Percentiles rank a stretch among this genome's conserved stretches.
phyloP scores from a whole-genome alignment of 495 filamentous ascomycete genomes.

The Aspergillus saccharolyticus region DNA sequence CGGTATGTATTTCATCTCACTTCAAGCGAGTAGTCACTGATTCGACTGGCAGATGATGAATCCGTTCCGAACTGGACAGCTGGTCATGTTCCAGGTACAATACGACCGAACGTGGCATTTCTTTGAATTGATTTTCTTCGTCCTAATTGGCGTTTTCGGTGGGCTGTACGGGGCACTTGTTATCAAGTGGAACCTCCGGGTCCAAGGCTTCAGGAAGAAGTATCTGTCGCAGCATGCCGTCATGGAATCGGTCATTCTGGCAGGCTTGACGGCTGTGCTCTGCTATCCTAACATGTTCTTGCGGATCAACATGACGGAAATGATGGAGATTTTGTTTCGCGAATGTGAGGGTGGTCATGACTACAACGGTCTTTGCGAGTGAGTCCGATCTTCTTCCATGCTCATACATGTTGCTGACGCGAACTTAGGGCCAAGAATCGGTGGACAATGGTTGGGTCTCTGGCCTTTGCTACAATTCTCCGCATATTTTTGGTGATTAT shows the following conservation, averaged over 20 bases:
- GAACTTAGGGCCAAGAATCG: constrained; percentile 51
- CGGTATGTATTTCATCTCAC: constrained; percentile 42
- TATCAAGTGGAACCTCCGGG: constrained; percentile 95
- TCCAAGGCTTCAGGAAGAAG: constrained; percentile 90
- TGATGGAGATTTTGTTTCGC: constrained; percentile 94
- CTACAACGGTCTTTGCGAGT: constrained; percentile 89
- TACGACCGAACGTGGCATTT: constrained; percentile 98
- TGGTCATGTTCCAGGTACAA: constrained; percentile 98
- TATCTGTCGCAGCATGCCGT: constrained; percentile 82
- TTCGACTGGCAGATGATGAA: constrained; percentile 65
- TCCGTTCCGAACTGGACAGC: constrained; percentile 93
- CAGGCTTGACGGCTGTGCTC: constrained; percentile 76
- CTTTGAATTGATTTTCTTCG: constrained; percentile 91
- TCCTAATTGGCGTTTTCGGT: constrained; percentile 87
- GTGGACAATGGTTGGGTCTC: constrained; percentile 73
- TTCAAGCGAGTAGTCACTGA: constrained; percentile 14
- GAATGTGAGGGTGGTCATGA: constrained; percentile 93
- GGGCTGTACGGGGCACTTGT: constrained; percentile 95
- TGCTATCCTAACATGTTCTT: constrained; percentile 97
- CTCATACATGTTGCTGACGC: constrained; percentile 19
- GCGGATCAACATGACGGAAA: constrained; percentile 97
- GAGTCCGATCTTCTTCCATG: constrained; percentile 21
- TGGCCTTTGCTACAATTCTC: constrained; percentile 74
- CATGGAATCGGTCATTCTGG: constrained; percentile 80
- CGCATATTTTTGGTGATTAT: constrained; percentile 86